Conservation (phyloP, 108 stramenopile species). For the Ochromonas danica region DNA sequence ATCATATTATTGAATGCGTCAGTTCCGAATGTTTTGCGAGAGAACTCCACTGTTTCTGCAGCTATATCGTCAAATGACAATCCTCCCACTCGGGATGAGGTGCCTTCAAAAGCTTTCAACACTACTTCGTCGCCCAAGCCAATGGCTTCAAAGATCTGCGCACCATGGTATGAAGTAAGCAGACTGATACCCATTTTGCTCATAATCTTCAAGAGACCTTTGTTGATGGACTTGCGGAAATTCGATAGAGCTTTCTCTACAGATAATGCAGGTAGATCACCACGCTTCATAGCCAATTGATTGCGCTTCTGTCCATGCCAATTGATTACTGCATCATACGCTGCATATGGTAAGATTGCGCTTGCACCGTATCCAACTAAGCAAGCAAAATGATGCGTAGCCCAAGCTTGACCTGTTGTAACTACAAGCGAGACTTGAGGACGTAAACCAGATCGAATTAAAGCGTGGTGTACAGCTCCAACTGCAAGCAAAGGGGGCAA, state of each 20-base stretch:
- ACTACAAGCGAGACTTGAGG: slow-evolving; percentile 43
- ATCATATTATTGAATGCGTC: neutral
- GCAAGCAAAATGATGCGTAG: slow-evolving; percentile 54
- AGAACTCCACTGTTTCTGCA: slow-evolving; percentile 39
- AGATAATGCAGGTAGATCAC: slow-evolving; percentile 31
- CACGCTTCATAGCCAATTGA: slow-evolving; percentile 40
- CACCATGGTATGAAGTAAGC: slow-evolving; percentile 46
- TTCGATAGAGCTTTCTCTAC: slow-evolving; percentile 41
- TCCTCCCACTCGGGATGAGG: slow-evolving; percentile 47
- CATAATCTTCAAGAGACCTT: slow-evolving; percentile 48
- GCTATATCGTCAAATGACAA: slow-evolving; percentile 41
- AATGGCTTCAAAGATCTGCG: slow-evolving; percentile 54
- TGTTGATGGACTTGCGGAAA: slow-evolving; percentile 41
- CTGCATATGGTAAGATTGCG: slow-evolving; percentile 49
- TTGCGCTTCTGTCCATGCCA: slow-evolving; percentile 39
- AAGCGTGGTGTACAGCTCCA: slow-evolving; percentile 87
- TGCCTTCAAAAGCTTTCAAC: slow-evolving; percentile 42
- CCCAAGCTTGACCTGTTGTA: slow-evolving; percentile 53
- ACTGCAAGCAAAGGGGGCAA: slow-evolving; percentile 88
- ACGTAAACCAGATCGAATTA: slow-evolving; percentile 44
- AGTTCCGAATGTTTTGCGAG: slow-evolving; percentile 25
- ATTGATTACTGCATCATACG: slow-evolving; percentile 40
- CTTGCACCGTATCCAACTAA: slow-evolving; percentile 49
- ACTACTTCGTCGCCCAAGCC: slow-evolving; percentile 41
- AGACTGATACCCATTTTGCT: slow-evolving; percentile 54